A percentile compares a stretch with the other conserved stretches of the same genome.
These are phyloP conservation scores for Lactarius psammicola DNA, from an alignment of 768 basidiomycete species.

Conservation along the genomic window DNA sequence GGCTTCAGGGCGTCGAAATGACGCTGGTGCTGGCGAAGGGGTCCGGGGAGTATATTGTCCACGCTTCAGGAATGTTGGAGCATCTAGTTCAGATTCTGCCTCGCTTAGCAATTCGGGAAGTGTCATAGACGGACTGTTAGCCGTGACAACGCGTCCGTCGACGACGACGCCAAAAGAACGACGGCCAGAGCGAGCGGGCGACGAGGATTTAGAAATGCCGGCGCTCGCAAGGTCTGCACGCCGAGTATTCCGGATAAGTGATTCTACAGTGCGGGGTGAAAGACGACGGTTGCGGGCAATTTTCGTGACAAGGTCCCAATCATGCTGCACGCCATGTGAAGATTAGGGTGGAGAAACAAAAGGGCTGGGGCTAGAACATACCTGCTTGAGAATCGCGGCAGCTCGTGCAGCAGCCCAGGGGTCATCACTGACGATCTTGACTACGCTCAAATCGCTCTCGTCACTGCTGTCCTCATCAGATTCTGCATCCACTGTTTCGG, in stretches of 20 bases:
- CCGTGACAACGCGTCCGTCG: conserved; percentile 51
- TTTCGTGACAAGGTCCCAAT: conserved; percentile 80
- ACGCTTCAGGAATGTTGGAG: neutral
- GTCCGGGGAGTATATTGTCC: conserved; percentile 20
- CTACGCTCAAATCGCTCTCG: conserved; percentile 54
- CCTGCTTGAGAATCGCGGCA: conserved; percentile 90
- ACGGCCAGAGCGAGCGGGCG: conserved; percentile 16
- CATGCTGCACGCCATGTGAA: conserved; percentile 49
- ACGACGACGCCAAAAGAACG: conserved; percentile 42
- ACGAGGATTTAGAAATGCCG: conserved; percentile 24
- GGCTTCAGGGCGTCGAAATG: neutral
- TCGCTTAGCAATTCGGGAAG: conserved; percentile 56
- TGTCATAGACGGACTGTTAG: conserved; percentile 53
- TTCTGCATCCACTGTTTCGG: conserved; percentile 31
- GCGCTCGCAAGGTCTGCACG: conserved; percentile 24
- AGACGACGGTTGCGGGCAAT: conserved; percentile 37
- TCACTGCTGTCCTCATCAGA: conserved; percentile 35
- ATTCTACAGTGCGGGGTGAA: conserved; percentile 35
- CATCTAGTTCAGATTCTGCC: conserved; percentile 48
- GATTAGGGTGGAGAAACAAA: neutral
- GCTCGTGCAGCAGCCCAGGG: conserved; percentile 86
- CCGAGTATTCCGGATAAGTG: conserved; percentile 33
- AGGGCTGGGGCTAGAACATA: conserved; percentile 36
- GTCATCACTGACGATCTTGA: conserved; percentile 83
- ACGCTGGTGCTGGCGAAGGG: conserved; percentile 20